A percentile compares a stretch with the other conserved stretches of the same genome.
Conservation (phyloP, 2,329 filamentous ascomycete species). For the Fusarium palustre region DNA sequence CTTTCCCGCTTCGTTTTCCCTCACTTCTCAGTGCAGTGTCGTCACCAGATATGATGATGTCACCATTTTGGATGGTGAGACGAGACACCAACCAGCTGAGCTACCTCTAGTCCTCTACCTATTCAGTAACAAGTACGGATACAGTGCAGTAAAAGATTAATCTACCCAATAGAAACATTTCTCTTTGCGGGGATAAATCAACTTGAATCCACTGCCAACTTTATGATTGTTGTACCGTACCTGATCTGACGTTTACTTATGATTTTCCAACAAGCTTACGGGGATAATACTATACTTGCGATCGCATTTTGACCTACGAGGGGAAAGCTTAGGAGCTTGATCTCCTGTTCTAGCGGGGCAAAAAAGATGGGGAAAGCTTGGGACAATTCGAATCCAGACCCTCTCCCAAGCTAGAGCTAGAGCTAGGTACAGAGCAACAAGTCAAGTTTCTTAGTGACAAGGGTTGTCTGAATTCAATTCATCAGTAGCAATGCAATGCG, state of each 20-base stretch:
- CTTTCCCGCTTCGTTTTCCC: slow-evolving; percentile 27
- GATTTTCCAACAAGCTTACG: slow-evolving; percentile 10
- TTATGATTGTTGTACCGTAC: slow-evolving; percentile 19
- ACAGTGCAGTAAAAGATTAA: background rate
- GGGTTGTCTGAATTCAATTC: slow-evolving; percentile 8
- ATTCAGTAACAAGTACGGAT: background rate
- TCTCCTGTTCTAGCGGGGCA: slow-evolving; percentile 29
- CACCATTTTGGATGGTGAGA: slow-evolving; percentile 52
- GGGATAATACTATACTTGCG: background rate
- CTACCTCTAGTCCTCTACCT: too few species aligned
- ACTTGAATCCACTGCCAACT: slow-evolving; percentile 28
- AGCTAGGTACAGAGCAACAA: background rate
- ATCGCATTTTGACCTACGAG: background rate
- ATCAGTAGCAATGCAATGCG: background rate
- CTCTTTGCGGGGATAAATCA: slow-evolving; percentile 14
- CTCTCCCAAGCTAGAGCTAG: background rate
- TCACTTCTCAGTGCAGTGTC: slow-evolving; percentile 43
- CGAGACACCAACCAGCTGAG: slow-evolving; percentile 8
- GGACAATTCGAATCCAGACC: background rate
- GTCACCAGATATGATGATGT: slow-evolving; percentile 57
- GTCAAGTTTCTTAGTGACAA: slow-evolving; percentile 2
- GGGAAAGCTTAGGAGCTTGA: slow-evolving; percentile 27
- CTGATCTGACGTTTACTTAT: slow-evolving; percentile 37
- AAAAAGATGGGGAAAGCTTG: slow-evolving; percentile 37
- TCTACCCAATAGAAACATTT: background rate